Evolutionary conservation across 768 basidiomycete genomes (phyloP).

Genomic region (Suillus sp.): DNA sequence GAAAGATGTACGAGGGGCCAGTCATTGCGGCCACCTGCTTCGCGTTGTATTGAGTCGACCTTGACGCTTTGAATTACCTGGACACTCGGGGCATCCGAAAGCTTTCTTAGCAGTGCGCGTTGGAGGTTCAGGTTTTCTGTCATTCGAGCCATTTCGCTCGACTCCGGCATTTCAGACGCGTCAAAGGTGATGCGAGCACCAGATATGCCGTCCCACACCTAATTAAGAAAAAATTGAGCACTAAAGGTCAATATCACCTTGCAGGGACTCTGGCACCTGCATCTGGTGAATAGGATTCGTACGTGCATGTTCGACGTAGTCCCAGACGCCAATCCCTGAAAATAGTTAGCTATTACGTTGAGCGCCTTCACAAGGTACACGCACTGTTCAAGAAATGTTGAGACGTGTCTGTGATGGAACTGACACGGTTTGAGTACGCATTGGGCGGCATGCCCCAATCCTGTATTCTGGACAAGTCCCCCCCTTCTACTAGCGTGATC

Average conservation of each 20-base stretch:
- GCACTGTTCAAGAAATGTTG: constrained; percentile 66
- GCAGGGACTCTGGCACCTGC: constrained; percentile 59
- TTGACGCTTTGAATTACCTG: constrained; percentile 71
- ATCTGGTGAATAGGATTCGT: constrained; percentile 81
- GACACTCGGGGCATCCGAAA: constrained; percentile 54
- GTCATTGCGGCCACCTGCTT: constrained; percentile 46
- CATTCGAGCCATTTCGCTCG: constrained; percentile 71
- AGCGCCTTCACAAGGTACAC: constrained; percentile 11
- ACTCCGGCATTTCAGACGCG: constrained; percentile 45
- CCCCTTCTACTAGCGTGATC: constrained; percentile 80
- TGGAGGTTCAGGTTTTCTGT: constrained; percentile 95
- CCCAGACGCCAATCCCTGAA: constrained; percentile 85
- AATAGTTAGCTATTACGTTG: constrained; percentile 8
- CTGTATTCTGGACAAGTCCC: constrained; percentile 67
- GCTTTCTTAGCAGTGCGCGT: constrained; percentile 70
- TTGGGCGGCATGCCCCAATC: constrained; percentile 62
- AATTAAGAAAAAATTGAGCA: constrained; percentile 9
- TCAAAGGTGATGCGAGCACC: constrained; percentile 77
- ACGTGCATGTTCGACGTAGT: constrained; percentile 64
- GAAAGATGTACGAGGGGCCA: constrained; percentile 85
- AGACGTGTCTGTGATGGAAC: constrained; percentile 80
- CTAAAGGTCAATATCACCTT: background rate
- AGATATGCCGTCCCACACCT: constrained; percentile 94
- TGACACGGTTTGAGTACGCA: constrained; percentile 80
- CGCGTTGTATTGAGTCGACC: constrained; percentile 67